Base-by-base conservation (phyloP, 2,329 filamentous ascomycete genomes). In the Fusarium graminum region DNA sequence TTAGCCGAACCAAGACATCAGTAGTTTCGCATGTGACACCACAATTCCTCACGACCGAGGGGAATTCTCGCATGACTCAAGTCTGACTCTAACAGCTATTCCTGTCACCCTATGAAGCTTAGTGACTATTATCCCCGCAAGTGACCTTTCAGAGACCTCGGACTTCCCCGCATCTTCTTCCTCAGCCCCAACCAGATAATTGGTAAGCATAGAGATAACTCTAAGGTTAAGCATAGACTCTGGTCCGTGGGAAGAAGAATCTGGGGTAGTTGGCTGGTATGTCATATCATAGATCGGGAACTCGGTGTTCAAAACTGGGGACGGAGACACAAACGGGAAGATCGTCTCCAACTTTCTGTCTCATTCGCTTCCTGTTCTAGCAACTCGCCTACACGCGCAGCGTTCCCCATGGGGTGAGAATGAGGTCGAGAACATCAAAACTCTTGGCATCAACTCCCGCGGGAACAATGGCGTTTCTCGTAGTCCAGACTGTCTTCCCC, bases 381-480 rank as follows among this genome's bases (percentile, higher is more conserved):
- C 13, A 25, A 22, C 39, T 43, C 25, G 22, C 4, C 19, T 25
- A 13, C 43, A 22, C 22, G 8, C 17, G 13, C 17, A 11, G 11
- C 29, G 13, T 34, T 22, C 22, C 19, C 39, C 39, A 41, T 41
- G 34, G 34, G 16, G 34, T n/a, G 34, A 36, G n/a, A 4, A 16
- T n/a, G 34, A n/a, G 16, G n/a, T 41, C 19, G 22, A 41, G 39
- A 52, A 45, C 49, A 39, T 39, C 39, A 40, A 52, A 45, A 40
- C 29, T n/a, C 49, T 52, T 52, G 49, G 49, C 39, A 45, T 45
- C 32, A 1, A n/a, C 39, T 52, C 39, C 39, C 49, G 39, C 49
- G 49, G 49, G 49, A 49, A 36, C 44, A 36, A 26, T 14, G 25
- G 19, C 16, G 19, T 36, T 16, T 12, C 34, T 49, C 16, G 32